phyloP scores from a whole-genome alignment of 768 basidiomycete species.

The Boletus coccyginus region DNA sequence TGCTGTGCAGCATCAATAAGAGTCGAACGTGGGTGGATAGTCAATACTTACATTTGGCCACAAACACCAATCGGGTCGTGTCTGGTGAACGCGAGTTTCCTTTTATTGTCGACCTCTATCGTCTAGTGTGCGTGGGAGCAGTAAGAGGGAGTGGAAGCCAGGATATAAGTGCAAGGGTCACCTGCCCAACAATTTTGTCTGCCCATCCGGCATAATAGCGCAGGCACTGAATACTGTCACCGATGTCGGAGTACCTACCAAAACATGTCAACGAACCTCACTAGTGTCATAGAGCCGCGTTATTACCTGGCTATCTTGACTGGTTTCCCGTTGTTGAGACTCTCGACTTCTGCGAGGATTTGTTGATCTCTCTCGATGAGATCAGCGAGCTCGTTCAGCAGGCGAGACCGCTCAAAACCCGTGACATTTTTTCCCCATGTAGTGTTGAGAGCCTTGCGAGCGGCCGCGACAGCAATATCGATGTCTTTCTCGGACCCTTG shows the following conservation, averaged over 20 bases:
- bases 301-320: constrained; percentile 52
- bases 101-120: constrained; percentile 76
- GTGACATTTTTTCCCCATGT: constrained; percentile 89
- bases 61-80: constrained; percentile 94
- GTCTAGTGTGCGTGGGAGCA: constrained; percentile 39
- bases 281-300: constrained; percentile 33
- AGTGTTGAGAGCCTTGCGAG: constrained; percentile 77
- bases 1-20: constrained; percentile 40
- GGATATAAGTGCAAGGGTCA: constrained; percentile 25
- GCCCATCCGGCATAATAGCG: constrained; percentile 96
- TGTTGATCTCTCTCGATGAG: constrained; percentile 84
- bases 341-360: constrained; percentile 79
- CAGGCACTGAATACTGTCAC: constrained; percentile 72
- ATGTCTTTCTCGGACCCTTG: constrained; percentile 73
- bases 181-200: constrained; percentile 90
- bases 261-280: constrained; percentile 1
- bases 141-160: neutral
- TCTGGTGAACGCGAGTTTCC: constrained; percentile 81
- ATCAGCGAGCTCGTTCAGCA: constrained; percentile 85
- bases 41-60: constrained; percentile 71
- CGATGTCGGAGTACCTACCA: constrained; percentile 74
- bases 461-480: constrained; percentile 79
- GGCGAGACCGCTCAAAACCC: constrained; percentile 75
- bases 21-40: constrained; percentile 8
- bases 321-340: constrained; percentile 92